phyloP scores from a whole-genome alignment of 169 alveolate species.

The Plasmodium cynomolgi region DNA sequence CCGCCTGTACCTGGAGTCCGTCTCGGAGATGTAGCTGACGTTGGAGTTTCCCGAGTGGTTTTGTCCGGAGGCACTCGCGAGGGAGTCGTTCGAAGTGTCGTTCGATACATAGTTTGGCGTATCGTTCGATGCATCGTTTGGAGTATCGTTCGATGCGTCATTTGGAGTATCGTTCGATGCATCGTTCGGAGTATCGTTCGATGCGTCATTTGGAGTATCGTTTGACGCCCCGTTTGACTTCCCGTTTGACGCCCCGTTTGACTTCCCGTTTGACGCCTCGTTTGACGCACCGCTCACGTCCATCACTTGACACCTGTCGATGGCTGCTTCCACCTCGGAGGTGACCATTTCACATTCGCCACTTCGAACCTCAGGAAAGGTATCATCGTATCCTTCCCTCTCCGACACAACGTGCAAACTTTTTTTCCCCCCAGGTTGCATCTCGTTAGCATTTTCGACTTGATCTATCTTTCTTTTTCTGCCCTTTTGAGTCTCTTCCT shows the following conservation, averaged over 20 bases:
- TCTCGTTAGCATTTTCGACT: neutral
- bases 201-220: neutral
- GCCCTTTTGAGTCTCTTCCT: neutral
- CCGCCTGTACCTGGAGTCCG: neutral
- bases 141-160: neutral
- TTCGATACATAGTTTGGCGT: neutral
- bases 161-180: neutral
- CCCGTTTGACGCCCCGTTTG: neutral
- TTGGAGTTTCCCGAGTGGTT: neutral
- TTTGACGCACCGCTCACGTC: neutral
- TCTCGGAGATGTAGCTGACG: neutral
- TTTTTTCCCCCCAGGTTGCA: conserved; percentile 1
- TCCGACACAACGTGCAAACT: neutral
- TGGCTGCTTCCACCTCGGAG: neutral
- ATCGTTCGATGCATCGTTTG: neutral
- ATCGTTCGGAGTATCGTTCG: neutral
- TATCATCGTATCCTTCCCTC: neutral
- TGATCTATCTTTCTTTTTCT: conserved; percentile 22
- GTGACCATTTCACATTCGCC: neutral
- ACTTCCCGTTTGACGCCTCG: neutral
- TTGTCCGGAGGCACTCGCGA: neutral
- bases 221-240: neutral
- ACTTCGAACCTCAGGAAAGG: neutral
- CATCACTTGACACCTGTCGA: neutral
- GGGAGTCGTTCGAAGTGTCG: neutral